Evolutionary conservation across 169 alveolate species (phyloP), one percentile per base, ranked within the genome.

Genomic region (Plasmodium gonderi): DNA sequence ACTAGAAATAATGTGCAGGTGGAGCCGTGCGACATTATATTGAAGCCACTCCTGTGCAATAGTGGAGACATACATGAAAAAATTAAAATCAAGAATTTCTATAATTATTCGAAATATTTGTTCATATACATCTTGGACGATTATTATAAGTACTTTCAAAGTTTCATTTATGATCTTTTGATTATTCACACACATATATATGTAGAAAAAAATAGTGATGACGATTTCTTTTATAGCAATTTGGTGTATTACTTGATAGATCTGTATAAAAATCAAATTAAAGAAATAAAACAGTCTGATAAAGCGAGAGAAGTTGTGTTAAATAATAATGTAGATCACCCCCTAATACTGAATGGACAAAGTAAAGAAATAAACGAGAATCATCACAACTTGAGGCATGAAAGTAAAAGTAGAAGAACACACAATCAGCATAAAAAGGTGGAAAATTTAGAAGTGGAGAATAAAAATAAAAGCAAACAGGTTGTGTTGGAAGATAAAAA

Each of bases 121-220:
- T 74, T 45, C 23, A 83, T 83, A 72, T 83, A 83, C 38, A 69
- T 64, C 60, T 31, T 69, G 20, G 92, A 83, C 64, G 64, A 69
- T 47, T 83, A 68, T 40, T 83, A 83, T 83, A 83, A 83, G 31
- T 83, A 69, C 64, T 83, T 69, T n/a, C 78, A 83, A 72, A 83
- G 78, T 60, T 83, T 83, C 65, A 74, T 83, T 23, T 83, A 83
- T 26, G 92, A 83, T 33, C 76, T 83, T 26, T 11, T 83, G 31
- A 40, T n/a, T 38, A 83, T 83, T 1, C 85, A 83, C 36, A 72
- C 75, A 31, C 92, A 83, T 69, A 69, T 83, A 45, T 83, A 83
- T 26, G 42, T 83, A 31, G 83, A 83, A 83, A 83, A 72, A 54
- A 83, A 83, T 76, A 29, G 64, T n/a, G 92, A 83, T 14, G 44